Percentiles rank a stretch among this genome's conserved stretches.
Evolutionary conservation across 768 basidiomycete genomes (phyloP).

Genomic region (Hortiboletus flavorubellus): DNA sequence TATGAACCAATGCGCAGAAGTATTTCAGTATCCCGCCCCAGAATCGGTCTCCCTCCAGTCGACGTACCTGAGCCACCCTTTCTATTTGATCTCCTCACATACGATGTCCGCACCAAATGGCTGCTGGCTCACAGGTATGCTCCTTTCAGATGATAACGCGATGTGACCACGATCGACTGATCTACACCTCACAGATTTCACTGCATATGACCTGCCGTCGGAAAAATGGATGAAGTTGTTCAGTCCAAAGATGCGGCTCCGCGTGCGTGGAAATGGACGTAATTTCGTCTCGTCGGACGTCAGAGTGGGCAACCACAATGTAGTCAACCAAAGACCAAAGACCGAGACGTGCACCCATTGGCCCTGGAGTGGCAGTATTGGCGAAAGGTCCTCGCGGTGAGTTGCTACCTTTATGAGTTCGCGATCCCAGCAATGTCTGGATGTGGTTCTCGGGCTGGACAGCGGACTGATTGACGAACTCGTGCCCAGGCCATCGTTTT

Average conservation of each 20-base stretch:
- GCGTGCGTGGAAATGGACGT: background rate
- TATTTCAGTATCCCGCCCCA: background rate
- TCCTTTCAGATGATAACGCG: background rate
- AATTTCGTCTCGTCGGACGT: slow-evolving; percentile 10
- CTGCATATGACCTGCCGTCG: slow-evolving; percentile 5
- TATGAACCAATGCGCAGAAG: background rate
- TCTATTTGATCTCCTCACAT: background rate
- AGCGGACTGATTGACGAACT: background rate
- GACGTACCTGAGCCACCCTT: background rate
- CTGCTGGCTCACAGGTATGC: slow-evolving; percentile 4
- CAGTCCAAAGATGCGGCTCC: slow-evolving; percentile 5
- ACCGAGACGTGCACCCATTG: background rate
- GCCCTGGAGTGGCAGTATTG: background rate
- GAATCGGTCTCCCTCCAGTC: background rate
- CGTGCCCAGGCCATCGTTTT: slow-evolving; percentile 3
- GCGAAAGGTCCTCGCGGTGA: background rate
- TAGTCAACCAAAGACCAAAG: too few relatives aligned
- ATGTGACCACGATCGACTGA: background rate
- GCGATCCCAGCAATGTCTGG: background rate
- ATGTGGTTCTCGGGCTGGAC: background rate
- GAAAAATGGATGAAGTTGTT: slow-evolving; percentile 10
- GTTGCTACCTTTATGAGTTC: background rate
- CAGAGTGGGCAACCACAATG: background rate
- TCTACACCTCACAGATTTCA: slow-evolving; percentile 4
- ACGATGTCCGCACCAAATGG: background rate